Percentiles rank a stretch among this genome's conserved stretches.
phyloP scores from a whole-genome alignment of 2,329 filamentous ascomycete species.

The Penicillium sp. region DNA sequence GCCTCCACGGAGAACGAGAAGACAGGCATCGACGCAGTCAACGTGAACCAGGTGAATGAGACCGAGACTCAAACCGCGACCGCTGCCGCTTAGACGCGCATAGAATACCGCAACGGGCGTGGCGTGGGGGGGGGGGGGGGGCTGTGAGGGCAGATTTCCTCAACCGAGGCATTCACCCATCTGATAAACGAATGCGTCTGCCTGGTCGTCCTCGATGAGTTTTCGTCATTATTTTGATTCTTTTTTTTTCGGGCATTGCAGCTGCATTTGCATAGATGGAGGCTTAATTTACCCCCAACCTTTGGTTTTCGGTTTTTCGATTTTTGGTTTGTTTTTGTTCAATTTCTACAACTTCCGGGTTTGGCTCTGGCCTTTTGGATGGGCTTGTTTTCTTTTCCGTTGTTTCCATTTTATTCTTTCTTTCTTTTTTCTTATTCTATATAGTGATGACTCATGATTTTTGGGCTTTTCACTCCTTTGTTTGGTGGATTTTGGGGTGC shows the following conservation, averaged over 20 bases:
- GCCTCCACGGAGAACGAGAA: constrained; percentile 7
- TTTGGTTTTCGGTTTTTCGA: background rate
- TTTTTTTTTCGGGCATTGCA: background rate
- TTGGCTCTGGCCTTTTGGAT: background rate
- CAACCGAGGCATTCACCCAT: constrained; percentile 2
- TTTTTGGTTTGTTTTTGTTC: no score
- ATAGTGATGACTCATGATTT: background rate
- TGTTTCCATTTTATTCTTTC: background rate
- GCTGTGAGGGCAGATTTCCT: background rate
- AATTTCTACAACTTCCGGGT: background rate
- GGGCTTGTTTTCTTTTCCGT: background rate
- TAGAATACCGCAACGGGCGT: background rate
- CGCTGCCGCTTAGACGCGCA: constrained; percentile 10
- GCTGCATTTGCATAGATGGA: background rate
- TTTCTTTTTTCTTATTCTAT: background rate
- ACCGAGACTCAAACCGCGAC: constrained; percentile 13
- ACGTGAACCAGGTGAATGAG: constrained; percentile 2
- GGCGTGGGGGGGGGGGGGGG: background rate
- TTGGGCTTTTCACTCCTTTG: background rate
- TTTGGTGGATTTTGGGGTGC: background rate
- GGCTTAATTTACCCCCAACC: background rate
- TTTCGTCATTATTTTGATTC: background rate
- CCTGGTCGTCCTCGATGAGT: background rate
- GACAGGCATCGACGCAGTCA: constrained; percentile 9
- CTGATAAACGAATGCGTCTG: constrained; percentile 1